Base-by-base conservation (phyloP, 768 basidiomycete species). In the Trametes sanguinea region DNA sequence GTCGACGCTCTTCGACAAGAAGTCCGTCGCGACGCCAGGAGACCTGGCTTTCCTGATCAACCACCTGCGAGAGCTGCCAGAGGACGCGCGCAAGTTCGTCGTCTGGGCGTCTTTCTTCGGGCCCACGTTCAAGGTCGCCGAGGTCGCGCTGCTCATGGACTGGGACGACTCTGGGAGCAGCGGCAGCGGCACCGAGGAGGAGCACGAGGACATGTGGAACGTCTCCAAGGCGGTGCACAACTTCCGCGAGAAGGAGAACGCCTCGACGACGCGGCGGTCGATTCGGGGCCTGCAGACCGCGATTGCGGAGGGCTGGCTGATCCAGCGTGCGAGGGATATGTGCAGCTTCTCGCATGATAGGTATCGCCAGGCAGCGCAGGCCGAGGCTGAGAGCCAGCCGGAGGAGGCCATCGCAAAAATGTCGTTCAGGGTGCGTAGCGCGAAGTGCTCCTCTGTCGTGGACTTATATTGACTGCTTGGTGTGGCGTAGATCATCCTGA, bases 81-180 rank as follows among this genome's bases (percentile, higher is more conserved):
- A 83, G 33, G 88, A 88, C 62, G 86, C 86, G 1, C 76, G 78
- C 62, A 88, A 84, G 62, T 90, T 86, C 68, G 76, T 91, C 14
- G 74, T 82, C 42, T 90, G 88, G 88, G 88, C 87, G 14, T 83
- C 85, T 7, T 83, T 88, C 69, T 89, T 90, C 64, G 89, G 88
- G 3, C 82, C 87, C 66, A 86, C 85, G 86, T 90, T 89, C 75
- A 89, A 87, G 73, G 83, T 88, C 3, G 86, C 85, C 0, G 89
- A 91, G 69, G 84, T 90, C 35, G 83, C 86, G 4, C 74, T 85
- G 43, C 85, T 90, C 78, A 85, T 90, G 79, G 88, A 91, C 67
- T 85, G 85, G 80, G 87, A 89, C 71, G 84, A 86, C 62, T 81
- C 82, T 6, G 83, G 76, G 2, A 81, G 80, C 54, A 80, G 77